These are phyloP conservation scores for Chlorella vulgaris DNA, from an alignment of 139 green algal genomes.

Conservation along the genomic window DNA sequence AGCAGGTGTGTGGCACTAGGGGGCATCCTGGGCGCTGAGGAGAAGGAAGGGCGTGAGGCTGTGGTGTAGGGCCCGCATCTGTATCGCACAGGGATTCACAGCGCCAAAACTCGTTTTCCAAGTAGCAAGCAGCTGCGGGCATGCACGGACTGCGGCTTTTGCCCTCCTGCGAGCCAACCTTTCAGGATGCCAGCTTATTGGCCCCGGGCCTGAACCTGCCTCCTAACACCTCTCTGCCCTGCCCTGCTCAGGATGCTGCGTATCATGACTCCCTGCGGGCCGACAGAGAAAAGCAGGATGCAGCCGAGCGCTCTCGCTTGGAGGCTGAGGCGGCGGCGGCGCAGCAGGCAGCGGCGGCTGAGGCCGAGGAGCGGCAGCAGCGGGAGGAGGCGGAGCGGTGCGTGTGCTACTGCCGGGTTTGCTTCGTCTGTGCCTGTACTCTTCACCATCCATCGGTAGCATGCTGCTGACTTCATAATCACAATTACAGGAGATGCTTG, in stretches of 20 bases:
- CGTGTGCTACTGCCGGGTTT: not conserved
- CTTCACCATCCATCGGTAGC: not conserved
- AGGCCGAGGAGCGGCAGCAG: conserved; percentile 14
- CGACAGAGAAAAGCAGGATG: conserved; percentile 31
- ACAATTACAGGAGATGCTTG: too few relatives aligned
- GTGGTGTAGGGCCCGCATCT: too few relatives aligned
- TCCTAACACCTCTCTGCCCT: too few relatives aligned
- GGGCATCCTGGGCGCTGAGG: too few relatives aligned
- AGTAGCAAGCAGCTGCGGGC: too few relatives aligned
- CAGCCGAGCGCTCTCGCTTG: not conserved
- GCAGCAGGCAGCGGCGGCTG: conserved; percentile 9
- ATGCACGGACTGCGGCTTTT: too few relatives aligned
- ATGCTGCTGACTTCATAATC: too few relatives aligned
- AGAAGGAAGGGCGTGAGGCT: not conserved
- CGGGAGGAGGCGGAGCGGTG: conserved; percentile 18
- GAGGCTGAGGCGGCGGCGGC: conserved; percentile 20
- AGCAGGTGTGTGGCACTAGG: conserved; percentile 43
- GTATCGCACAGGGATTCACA: too few relatives aligned
- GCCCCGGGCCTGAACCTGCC: too few relatives aligned
- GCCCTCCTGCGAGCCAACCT: too few relatives aligned
- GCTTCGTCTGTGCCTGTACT: not conserved
- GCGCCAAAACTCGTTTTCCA: too few relatives aligned
- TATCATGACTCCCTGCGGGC: conserved; percentile 29
- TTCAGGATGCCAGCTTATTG: too few relatives aligned
- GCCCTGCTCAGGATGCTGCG: conserved; percentile 22